Percentiles rank a stretch among this genome's conserved stretches.
These are phyloP conservation scores for Ambrosia artemisiifolia DNA, from an alignment of 129 eudicot genomes.

Conservation along the genomic window DNA sequence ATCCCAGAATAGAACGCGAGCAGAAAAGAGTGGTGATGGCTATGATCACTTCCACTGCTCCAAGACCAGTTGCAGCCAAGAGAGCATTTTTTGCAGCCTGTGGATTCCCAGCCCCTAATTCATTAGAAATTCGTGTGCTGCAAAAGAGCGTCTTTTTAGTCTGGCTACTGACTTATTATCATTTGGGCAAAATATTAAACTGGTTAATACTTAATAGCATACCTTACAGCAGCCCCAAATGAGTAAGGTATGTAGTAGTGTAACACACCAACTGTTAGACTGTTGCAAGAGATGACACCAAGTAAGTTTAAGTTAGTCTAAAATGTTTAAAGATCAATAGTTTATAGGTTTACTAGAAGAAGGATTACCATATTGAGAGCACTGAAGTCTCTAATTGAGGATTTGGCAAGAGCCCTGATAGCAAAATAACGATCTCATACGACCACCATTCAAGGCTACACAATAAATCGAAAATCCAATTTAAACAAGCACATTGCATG, in stretches of 20 bases:
- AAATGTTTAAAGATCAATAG: background rate
- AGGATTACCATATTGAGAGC: slow-evolving; percentile 58
- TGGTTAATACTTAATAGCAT: background rate
- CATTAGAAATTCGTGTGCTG: slow-evolving; percentile 37
- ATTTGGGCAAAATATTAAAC: background rate
- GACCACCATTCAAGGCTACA: slow-evolving; percentile 64
- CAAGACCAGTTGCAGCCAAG: slow-evolving; percentile 15
- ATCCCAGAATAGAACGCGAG: slow-evolving; percentile 32
- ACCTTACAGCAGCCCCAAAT: slow-evolving; percentile 59
- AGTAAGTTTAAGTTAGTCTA: background rate
- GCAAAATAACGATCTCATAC: slow-evolving; percentile 48
- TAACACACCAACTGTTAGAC: slow-evolving; percentile 28
- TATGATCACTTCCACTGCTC: slow-evolving; percentile 31
- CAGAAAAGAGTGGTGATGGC: slow-evolving; percentile 21
- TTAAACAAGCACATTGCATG: background rate
- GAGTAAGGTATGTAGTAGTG: slow-evolving; percentile 47
- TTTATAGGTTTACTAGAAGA: background rate
- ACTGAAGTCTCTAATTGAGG: slow-evolving; percentile 65
- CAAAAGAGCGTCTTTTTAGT: background rate
- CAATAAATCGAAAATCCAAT: background rate
- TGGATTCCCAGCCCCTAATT: slow-evolving; percentile 41
- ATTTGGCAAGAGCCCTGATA: slow-evolving; percentile 52
- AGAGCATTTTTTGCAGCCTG: slow-evolving; percentile 31
- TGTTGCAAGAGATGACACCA: slow-evolving; percentile 20
- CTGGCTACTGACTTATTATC: background rate